A percentile compares a stretch with the other conserved stretches of the same genome.
phyloP scores from a whole-genome alignment of 2,329 filamentous ascomycete genomes.

The Elsinoe batatas region DNA sequence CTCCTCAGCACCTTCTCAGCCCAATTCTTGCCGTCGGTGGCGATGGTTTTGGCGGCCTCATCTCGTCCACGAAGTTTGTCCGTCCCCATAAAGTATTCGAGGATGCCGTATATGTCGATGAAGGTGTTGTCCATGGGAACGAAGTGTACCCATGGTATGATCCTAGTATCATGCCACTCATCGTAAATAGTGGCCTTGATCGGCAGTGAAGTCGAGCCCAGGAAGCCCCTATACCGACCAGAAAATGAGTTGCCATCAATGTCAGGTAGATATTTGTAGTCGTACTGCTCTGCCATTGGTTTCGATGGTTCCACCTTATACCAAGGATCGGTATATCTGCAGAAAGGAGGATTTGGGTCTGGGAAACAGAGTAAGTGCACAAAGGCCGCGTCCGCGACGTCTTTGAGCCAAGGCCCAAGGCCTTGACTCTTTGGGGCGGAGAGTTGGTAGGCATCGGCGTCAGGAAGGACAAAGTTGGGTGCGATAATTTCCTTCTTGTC shows the following conservation, averaged over 20 bases:
- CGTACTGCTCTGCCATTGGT: constrained; percentile 34
- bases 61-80: constrained; percentile 37
- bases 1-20: constrained; percentile 56
- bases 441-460: constrained; percentile 31
- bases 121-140: constrained; percentile 70
- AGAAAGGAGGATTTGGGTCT: constrained; percentile 28
- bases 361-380: constrained; percentile 38
- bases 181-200: constrained; percentile 70
- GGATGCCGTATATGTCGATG: constrained; percentile 59
- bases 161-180: constrained; percentile 65
- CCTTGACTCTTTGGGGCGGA: constrained; percentile 19
- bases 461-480: constrained; percentile 32
- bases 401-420: constrained; percentile 31
- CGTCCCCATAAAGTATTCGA: constrained; percentile 61
- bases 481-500: constrained; percentile 33
- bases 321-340: constrained; percentile 38
- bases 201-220: constrained; percentile 58
- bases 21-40: constrained; percentile 56
- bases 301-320: constrained; percentile 27
- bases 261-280: constrained; percentile 61
- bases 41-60: constrained; percentile 52
- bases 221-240: constrained; percentile 41
- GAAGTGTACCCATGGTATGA: constrained; percentile 71
- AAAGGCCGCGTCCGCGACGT: constrained; percentile 34
- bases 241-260: constrained; percentile 56